phyloP scores from a whole-genome alignment of 169 alveolate species.

The Neospora caninum region DNA sequence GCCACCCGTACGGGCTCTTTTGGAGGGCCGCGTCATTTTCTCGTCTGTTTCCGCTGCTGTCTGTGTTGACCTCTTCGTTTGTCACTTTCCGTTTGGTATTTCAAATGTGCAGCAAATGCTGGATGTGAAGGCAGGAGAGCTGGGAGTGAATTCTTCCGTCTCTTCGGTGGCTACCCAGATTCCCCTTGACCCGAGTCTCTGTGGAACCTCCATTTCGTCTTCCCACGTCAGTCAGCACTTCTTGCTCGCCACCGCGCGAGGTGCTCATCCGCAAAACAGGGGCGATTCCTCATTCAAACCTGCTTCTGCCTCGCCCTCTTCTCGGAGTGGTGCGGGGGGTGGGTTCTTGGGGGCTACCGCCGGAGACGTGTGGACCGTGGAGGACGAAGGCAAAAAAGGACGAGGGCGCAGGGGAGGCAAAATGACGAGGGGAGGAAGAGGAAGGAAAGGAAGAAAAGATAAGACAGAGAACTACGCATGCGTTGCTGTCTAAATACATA shows the following conservation, averaged over 20 bases:
- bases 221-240: neutral
- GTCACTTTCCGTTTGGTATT: neutral
- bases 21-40: too few relatives aligned
- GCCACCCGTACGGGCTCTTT: too few relatives aligned
- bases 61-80: too few relatives aligned
- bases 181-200: too few relatives aligned
- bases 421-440: neutral
- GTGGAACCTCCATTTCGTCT: too few relatives aligned
- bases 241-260: too few relatives aligned
- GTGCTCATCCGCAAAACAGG: too few relatives aligned
- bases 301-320: too few relatives aligned
- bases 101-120: neutral
- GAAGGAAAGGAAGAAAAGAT: neutral
- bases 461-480: neutral
- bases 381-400: neutral
- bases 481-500: neutral
- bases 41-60: too few relatives aligned
- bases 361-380: neutral
- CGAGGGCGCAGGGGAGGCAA: neutral
- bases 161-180: neutral
- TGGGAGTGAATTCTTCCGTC: neutral
- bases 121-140: neutral
- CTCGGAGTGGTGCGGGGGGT: neutral
- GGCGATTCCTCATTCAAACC: too few relatives aligned
- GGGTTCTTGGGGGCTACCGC: neutral